Evolutionary conservation across 805 yeast genomes (phyloP).

Genomic region (Cyberlindnera galapagoensis): DNA sequence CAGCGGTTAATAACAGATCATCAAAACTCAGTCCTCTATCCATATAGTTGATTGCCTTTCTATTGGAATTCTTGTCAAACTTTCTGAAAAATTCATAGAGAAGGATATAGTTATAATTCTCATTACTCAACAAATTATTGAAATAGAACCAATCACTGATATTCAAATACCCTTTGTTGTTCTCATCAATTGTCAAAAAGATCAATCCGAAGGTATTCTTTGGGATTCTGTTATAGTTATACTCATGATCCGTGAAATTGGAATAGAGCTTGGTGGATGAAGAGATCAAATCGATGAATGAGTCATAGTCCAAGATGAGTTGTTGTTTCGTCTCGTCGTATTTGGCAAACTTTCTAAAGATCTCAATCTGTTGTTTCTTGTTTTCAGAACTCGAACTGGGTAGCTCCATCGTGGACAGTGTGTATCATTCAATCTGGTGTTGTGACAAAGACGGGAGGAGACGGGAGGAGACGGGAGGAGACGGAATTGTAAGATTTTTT

Average conservation of each 20-base stretch:
- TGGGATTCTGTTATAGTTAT: slow-evolving; percentile 45
- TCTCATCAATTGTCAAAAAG: slow-evolving; percentile 74
- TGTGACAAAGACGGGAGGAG: too few relatives aligned
- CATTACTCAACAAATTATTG: slow-evolving; percentile 45
- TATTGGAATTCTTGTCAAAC: slow-evolving; percentile 30
- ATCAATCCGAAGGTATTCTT: slow-evolving; percentile 62
- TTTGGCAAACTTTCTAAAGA: slow-evolving; percentile 38
- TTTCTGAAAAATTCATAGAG: slow-evolving; percentile 48
- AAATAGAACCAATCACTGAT: slow-evolving; percentile 71
- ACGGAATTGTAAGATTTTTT: too few relatives aligned
- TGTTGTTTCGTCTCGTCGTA: slow-evolving; percentile 27
- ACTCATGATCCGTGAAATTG: slow-evolving; percentile 20
- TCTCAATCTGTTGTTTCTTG: slow-evolving; percentile 33
- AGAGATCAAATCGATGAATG: slow-evolving; percentile 30
- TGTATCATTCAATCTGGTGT: too few relatives aligned
- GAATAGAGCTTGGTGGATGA: slow-evolving; percentile 17
- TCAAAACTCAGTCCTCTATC: slow-evolving; percentile 33
- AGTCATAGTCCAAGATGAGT: slow-evolving; percentile 28
- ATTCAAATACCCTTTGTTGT: slow-evolving; percentile 59
- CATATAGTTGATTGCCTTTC: slow-evolving; percentile 31
- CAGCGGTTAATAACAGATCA: slow-evolving; percentile 25
- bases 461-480: too few relatives aligned
- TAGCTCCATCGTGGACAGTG: slow-evolving; percentile 29
- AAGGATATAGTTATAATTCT: slow-evolving; percentile 42
- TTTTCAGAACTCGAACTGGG: slow-evolving; percentile 30